These are phyloP conservation scores for Westerdykella sp. DNA, from an alignment of 2,329 filamentous ascomycete genomes.

Conservation along the genomic window DNA sequence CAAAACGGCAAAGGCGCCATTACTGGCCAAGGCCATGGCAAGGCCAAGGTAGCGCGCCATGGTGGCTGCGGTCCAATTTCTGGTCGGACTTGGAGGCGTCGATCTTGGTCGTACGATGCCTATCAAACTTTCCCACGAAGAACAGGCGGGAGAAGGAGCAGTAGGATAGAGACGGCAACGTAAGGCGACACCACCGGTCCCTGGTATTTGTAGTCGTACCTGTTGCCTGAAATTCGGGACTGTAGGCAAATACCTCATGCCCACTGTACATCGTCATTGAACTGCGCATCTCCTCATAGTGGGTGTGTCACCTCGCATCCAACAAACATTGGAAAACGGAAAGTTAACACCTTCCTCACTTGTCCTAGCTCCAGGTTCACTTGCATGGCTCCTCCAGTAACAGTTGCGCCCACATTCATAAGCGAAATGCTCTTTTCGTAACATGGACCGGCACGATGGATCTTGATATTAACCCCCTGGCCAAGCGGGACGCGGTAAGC, in stretches of 20 bases:
- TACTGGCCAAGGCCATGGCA: conserved; percentile 29
- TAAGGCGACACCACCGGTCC: not conserved
- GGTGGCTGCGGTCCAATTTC: conserved; percentile 14
- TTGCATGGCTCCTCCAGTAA: too few relatives aligned
- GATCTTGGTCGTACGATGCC: not conserved
- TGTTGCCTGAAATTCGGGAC: not conserved
- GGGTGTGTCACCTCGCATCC: too few relatives aligned
- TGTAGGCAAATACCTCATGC: not conserved
- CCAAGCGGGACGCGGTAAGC: conserved; percentile 1
- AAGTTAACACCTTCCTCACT: too few relatives aligned
- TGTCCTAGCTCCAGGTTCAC: too few relatives aligned
- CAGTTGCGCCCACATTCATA: too few relatives aligned
- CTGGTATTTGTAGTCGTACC: not conserved
- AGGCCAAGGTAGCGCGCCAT: conserved; percentile 33
- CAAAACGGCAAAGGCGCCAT: conserved; percentile 24
- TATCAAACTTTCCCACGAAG: not conserved
- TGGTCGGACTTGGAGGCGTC: not conserved
- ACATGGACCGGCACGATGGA: conserved; percentile 2
- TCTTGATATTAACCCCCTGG: conserved; percentile 6
- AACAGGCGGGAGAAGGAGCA: not conserved
- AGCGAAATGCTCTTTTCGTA: not conserved
- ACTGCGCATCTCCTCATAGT: too few relatives aligned
- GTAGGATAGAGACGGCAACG: not conserved
- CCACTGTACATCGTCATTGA: too few relatives aligned
- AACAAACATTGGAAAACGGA: too few relatives aligned